Base-by-base conservation (phyloP, 768 basidiomycete species). In the Chiua virens region DNA sequence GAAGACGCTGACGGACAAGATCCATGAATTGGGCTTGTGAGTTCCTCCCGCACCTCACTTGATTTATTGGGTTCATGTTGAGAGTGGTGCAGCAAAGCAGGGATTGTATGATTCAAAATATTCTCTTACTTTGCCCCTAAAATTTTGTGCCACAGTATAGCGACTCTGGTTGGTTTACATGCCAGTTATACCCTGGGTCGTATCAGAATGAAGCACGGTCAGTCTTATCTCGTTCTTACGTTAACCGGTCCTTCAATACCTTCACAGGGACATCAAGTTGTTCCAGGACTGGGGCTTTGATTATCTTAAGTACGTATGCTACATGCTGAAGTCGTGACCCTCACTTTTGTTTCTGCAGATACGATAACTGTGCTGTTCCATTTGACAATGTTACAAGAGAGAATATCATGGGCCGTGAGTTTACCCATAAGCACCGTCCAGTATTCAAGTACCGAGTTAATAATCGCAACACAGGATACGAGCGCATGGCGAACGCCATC, bases 221-320 rank as follows among this genome's bases (percentile, higher is more conserved):
- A 20, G 62, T 55, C n/a, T 23, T 17, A 5, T 28, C 46, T n/a
- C 8, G 1, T 27, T 22, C 20, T 37, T 18, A 8, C 47, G 11
- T 15, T 4, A 38, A 22, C 4, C 13, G 17, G 1, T 28, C 6
- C 8, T 41, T 38, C n/a, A 34, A 49, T 15, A 28, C 21, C 28
- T 23, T 45, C 52, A 65, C 22, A 82, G 82, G 53, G 84, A 86
- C 63, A 73, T 72, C 27, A 77, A 79, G 60, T 59, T 76, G 9
- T 86, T 86, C 69, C 77, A 77, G 41, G 75, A 80, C 42, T 86
- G 85, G 85, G 82, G 82, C 7, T 85, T 86, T 46, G 81, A 86
- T 60, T 73, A 80, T 51, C 69, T 85, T 18, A 86, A 85, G 84
- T 84, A 49, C 22, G 78, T 42, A 30, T 40, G 27, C 30, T 21